Base-by-base conservation (phyloP, 345 rosid species). In the Physaria fendleri region DNA sequence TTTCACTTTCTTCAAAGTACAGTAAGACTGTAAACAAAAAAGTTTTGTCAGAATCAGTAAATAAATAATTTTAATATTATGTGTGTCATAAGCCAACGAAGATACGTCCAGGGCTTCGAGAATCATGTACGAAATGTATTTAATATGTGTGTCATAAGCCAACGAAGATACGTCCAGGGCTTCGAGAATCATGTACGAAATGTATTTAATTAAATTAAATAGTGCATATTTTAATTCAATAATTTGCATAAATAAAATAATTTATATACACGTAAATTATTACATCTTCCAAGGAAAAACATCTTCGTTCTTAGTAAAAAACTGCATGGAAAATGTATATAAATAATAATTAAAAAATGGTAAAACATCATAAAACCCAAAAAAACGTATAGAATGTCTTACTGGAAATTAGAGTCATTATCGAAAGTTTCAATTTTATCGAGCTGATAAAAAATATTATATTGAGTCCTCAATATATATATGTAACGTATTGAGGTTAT, bases 321-420 rank as follows among this genome's bases (percentile, higher is more conserved):
- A 32, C 12, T 59, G 61, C 56, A 27, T 60, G 49, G 22, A 51
- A 27, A 59, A 6, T 68, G 32, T 27, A 18, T 59, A 42, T 13
- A 16, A 5, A 21, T 27, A 13, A 23, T 5, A 50, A 38, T 51
- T 34, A 51, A 25, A 51, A 25, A 59, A 18, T 35, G 17, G 24
- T 11, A 51, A 59, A 42, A 48, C 42, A 60, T 52, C 32, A 59
- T 8, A 35, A 68, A 59, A 60, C 66, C 66, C 5, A 32, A 59
- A 68, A 59, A 52, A 43, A 51, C 67, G 42, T 35, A 68, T 68
- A 67, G 73, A 68, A 68, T 68, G 73, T 68, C 73, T 59, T 68
- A 67, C 56, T 43, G 66, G 66, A 59, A 59, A 51, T 6, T 68
- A 51, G 72, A 43, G 66, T 25, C 41, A 52, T 34, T 51, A 52